Base-by-base conservation (phyloP, 371 early-diverging fungal genomes). In the Thermomucor indicae-seudaticae region DNA sequence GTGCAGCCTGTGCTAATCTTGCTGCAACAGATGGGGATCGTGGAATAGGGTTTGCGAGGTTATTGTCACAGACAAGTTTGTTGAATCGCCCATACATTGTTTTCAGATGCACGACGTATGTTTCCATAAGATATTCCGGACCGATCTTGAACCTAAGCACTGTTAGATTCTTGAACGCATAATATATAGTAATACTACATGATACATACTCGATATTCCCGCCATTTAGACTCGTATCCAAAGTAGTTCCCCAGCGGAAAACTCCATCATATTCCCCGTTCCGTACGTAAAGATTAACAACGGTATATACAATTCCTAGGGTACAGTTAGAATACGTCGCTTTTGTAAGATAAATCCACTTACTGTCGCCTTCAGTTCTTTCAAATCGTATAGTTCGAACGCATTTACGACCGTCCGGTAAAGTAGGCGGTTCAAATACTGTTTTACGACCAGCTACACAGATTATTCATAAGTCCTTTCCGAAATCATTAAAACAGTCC, bases 351-450 rank as follows among this genome's bases (percentile, higher is more conserved):
- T 24, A 38, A 6, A 37, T 37, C 5, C 37, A 59, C 76, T 55
- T 70, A 71, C 76, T 69, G 12, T 65, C 64, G 11, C 70, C 65
- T 55, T 78, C 73, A 40, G 68, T 50, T 58, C 83, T 42, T 41
- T 82, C 79, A 55, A 82, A 82, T 24, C 83, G 79, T 42, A 82
- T 58, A 1, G 83, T 79, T 6, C 83, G 68, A 10, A 71, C 65
- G 43, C 80, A 78, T 39, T 75, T 76, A 17, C 75, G 62, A 24
- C 83, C 80, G 47, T 80, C 80, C 6, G 76, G 57, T 31, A 76
- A 46, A 1, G 58, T 14, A 0, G 75, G 61, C 44, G 65, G 65
- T 39, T 76, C 77, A 16, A 43, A 20, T 11, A 61, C 6, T 1
- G 37, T 27, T 27, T 71, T 70, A 24, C 72, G 65, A 5, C 67